Evolutionary conservation across 2,329 filamentous ascomycete genomes (phyloP), one percentile per base, ranked within the genome.

Genomic region (Daldinia sp.): DNA sequence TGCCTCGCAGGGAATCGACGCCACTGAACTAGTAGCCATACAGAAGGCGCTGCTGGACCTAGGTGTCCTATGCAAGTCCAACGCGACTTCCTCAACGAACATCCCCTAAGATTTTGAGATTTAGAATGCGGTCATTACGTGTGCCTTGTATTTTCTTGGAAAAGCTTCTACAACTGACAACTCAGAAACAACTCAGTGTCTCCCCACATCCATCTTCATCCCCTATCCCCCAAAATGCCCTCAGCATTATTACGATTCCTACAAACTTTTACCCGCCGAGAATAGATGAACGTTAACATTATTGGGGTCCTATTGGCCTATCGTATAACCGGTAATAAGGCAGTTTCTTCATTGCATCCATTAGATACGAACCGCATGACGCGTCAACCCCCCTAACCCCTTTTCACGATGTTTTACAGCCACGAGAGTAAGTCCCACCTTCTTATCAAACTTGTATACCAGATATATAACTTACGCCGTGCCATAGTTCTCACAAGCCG

Each of bases 341-440:
- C 20, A 26, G 6, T 23, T 37, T 26, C 39, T 33, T n/a, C 15
- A 42, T 59, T 6, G 2, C 20, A 30, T 37, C 30, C 6, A 42
- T 50, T 48, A 28, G 33, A 61, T 37, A 20, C 62, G 39, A 13
- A 23, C 33, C 60, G 30, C 55, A 51, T 42, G 4, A 35, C 58
- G 54, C 42, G 58, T 48, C 18, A 37, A 26, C 51, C 51, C 46
- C 46, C 46, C 48, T 30, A 35, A 23, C 41, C 56, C 15, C 41
- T 42, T 41, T 63, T 63, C 75, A 79, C 39, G 74, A 98, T 98
- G 94, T 98, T 98, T 79, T 98, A 97, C 83, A 97, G 93, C 75
- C 93, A 97, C 82, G 94, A 98, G 81, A 93, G 95, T 96, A 84
- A 78, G 90, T 81, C 18, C 26, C 10, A 15, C 3, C n/a, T 6